Evolutionary conservation across 192 early-diverging fungal genomes (phyloP), one percentile per base, ranked within the genome.

Genomic region (Entrophospora sp.): DNA sequence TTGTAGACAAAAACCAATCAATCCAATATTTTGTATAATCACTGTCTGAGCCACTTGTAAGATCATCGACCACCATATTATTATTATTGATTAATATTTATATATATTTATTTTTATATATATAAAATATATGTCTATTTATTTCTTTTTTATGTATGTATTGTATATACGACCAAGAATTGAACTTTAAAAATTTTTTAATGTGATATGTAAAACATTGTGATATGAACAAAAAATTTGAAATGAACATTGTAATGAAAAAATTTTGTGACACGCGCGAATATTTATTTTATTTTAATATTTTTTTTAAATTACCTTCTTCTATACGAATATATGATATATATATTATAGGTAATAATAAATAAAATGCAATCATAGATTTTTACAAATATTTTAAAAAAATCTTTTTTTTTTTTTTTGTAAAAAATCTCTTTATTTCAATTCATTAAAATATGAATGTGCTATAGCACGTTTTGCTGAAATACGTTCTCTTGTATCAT

Each of bases 1-100:
- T 91, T 32, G 87, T 84, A 25, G 81, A 81, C 66, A 88, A 84
- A 71, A 97, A 99, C 91, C 92, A 93, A 73, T 97, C 94, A 45
- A 95, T 85, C 94, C 95, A 97, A 78, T 91, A 90, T 78, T 84
- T 84, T 61, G 78, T 77, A 53, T 84, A 84, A 64, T 84, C 82
- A 60, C 78, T 80, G 48, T 84, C 82, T 3, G 80, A 82, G 45
- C 78, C 80, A 40, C 76, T 84, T 43, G 78, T 80, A 62, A 80
- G 75, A 49, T 83, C 81, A 43, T 83, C 81, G 78, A 83, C 76
- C 75, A 64, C 24, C 7, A n/a, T 18, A 48, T 48, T 18, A 48
- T n/a, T 48, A 48, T n/a, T 40, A 9, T 9, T 40, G 38, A 9
- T 14, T 9, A 40, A 9, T 40, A 40, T 40, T 9, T 9, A 40